Conservation (phyloP, 371 early-diverging fungal genomes). For the Sporodiniella umbellata region DNA sequence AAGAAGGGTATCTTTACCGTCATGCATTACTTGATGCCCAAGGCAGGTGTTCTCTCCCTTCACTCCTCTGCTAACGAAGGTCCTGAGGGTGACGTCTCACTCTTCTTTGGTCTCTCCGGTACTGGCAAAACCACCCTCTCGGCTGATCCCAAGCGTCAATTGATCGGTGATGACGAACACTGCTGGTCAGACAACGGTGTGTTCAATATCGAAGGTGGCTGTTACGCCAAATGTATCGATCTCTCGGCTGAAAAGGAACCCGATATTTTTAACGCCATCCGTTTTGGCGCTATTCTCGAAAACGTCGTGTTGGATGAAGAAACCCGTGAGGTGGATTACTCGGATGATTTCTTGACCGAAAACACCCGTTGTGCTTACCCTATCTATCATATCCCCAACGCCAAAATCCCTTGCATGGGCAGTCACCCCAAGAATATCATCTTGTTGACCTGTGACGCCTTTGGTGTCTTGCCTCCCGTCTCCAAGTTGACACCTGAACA, state of each 20-base stretch:
- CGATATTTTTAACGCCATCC: slow-evolving; percentile 95
- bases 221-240: slow-evolving; percentile 97
- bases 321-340: slow-evolving; percentile 86
- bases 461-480: slow-evolving; percentile 96
- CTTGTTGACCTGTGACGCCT: slow-evolving; percentile 96
- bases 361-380: slow-evolving; percentile 99
- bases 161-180: slow-evolving; percentile 99
- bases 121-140: slow-evolving; percentile 98
- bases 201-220: slow-evolving; percentile 98
- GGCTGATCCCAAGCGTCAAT: slow-evolving; percentile 88
- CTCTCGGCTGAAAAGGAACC: slow-evolving; percentile 95
- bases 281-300: slow-evolving; percentile 93
- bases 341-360: slow-evolving; percentile 82
- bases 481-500: slow-evolving; percentile 88
- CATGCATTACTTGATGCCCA: slow-evolving; percentile 98
- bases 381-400: slow-evolving; percentile 93
- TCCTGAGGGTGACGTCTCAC: slow-evolving; percentile 85
- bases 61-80: slow-evolving; percentile 97
- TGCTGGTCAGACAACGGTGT: slow-evolving; percentile 96
- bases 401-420: slow-evolving; percentile 92
- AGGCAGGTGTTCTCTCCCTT: slow-evolving; percentile 92
- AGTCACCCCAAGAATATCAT: slow-evolving; percentile 96
- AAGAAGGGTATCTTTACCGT: slow-evolving; percentile 98
- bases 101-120: slow-evolving; percentile 97
- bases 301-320: slow-evolving; percentile 88